Conservation (phyloP, 306 rosid species). For the Quercus berberidifolia region DNA sequence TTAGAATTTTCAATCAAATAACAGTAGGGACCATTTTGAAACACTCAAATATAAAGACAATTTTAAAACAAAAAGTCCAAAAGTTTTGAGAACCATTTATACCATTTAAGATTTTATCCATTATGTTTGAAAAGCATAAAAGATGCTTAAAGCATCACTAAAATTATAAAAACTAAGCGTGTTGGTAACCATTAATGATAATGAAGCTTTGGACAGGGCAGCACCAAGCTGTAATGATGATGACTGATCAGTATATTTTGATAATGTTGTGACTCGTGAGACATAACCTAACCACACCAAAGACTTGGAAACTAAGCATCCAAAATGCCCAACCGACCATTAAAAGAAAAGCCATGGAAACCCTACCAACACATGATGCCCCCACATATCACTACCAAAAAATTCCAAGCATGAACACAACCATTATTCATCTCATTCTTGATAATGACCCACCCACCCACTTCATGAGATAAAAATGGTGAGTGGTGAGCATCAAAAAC, state of each 20-base stretch:
- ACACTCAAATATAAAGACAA: too few relatives aligned
- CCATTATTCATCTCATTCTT: constrained; percentile 9
- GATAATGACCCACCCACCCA: constrained; percentile 25
- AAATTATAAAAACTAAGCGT: neutral
- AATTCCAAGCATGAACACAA: constrained; percentile 1
- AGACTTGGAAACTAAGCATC: constrained; percentile 6
- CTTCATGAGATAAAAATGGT: neutral
- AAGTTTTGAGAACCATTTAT: too few relatives aligned
- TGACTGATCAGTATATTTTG: neutral
- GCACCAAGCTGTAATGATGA: too few relatives aligned
- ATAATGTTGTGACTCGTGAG: neutral
- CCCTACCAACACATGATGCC: constrained; percentile 26
- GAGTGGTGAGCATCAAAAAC: constrained; percentile 16
- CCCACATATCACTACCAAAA: constrained; percentile 17
- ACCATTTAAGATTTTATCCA: too few relatives aligned
- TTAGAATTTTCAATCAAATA: too few relatives aligned
- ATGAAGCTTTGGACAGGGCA: neutral
- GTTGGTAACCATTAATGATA: neutral
- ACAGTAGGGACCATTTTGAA: too few relatives aligned
- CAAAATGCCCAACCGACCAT: constrained; percentile 10
- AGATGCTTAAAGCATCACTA: too few relatives aligned
- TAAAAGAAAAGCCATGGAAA: constrained; percentile 10
- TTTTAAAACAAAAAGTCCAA: too few relatives aligned
- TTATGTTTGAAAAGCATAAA: too few relatives aligned
- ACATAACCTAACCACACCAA: neutral